phyloP scores from a whole-genome alignment of 73 alveolate genomes.

The Paramecium tetraurelia region DNA sequence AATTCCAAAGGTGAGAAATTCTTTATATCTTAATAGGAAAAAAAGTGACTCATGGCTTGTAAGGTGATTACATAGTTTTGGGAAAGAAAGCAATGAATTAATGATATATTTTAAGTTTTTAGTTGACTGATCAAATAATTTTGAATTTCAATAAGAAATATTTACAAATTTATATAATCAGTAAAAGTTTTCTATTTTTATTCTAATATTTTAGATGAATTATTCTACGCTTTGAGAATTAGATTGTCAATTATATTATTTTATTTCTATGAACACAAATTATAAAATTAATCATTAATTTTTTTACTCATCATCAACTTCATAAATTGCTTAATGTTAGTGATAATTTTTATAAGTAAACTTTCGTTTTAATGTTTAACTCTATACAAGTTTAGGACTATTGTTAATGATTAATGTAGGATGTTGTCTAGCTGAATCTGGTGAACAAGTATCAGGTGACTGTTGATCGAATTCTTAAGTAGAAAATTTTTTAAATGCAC shows the following conservation, averaged over 20 bases:
- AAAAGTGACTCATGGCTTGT: background rate
- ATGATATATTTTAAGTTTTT: background rate
- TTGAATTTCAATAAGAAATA: background rate
- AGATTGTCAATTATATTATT: background rate
- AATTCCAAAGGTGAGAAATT: background rate
- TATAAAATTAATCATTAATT: background rate
- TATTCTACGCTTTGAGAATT: background rate
- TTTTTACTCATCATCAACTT: background rate
- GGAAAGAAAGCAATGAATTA: conserved; percentile 49
- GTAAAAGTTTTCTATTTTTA: background rate
- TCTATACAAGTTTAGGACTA: conserved; percentile 9
- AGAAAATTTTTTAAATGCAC: background rate
- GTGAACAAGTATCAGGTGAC: conserved; percentile 11
- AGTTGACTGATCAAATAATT: background rate
- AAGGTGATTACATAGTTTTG: conserved; percentile 7
- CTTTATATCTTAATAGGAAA: background rate
- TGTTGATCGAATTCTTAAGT: conserved; percentile 1
- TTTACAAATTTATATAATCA: background rate
- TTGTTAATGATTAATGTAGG: background rate
- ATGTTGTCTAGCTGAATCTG: conserved; percentile 13
- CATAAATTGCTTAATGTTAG: background rate
- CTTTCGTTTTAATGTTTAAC: background rate
- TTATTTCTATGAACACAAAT: conserved; percentile 6
- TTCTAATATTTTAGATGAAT: background rate
- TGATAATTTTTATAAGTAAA: background rate